A percentile compares a stretch with the other conserved stretches of the same genome.
These are phyloP conservation scores for Ustilago nuda DNA, from an alignment of 1,284 basidiomycete species.

Conservation along the genomic window DNA sequence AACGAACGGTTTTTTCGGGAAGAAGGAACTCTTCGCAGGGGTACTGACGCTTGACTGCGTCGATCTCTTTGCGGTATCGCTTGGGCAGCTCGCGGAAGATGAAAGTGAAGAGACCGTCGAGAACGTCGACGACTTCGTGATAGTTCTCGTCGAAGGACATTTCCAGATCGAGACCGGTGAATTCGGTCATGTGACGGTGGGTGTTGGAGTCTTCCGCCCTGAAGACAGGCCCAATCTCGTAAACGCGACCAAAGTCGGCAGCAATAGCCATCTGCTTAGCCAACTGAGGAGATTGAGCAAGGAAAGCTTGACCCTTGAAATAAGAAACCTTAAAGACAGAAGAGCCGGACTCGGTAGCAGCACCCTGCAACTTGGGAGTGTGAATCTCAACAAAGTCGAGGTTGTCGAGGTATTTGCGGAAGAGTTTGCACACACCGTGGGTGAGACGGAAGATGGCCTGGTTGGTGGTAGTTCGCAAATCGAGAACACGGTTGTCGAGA, in stretches of 20 bases:
- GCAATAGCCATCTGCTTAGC: slow-evolving; percentile 99
- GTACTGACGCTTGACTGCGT: slow-evolving; percentile 84
- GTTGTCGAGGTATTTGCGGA: slow-evolving; percentile 84
- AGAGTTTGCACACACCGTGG: slow-evolving; percentile 86
- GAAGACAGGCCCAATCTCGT: slow-evolving; percentile 93
- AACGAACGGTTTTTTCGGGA: slow-evolving; percentile 62
- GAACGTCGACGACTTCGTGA: slow-evolving; percentile 76
- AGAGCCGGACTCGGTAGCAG: slow-evolving; percentile 95
- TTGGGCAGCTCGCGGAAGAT: slow-evolving; percentile 71
- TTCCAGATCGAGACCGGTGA: slow-evolving; percentile 97
- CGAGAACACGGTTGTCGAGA: slow-evolving; percentile 93
- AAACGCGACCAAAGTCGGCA: slow-evolving; percentile 96
- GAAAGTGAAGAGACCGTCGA: slow-evolving; percentile 66
- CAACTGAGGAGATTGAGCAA: slow-evolving; percentile 96
- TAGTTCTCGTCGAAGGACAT: slow-evolving; percentile 99
- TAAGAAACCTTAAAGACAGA: slow-evolving; percentile 98
- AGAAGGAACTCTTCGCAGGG: slow-evolving; percentile 75
- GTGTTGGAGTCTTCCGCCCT: slow-evolving; percentile 98
- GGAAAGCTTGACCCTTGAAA: slow-evolving; percentile 94
- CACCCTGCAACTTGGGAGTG: slow-evolving; percentile 95
- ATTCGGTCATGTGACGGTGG: slow-evolving; percentile 97
- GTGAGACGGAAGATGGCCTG: slow-evolving; percentile 96
- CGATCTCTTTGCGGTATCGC: slow-evolving; percentile 83
- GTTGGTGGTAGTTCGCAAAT: slow-evolving; percentile 93
- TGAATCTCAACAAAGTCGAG: slow-evolving; percentile 93